These are phyloP conservation scores for Orbilia oligospora DNA, from an alignment of 2,329 filamentous ascomycete genomes.

Conservation along the genomic window DNA sequence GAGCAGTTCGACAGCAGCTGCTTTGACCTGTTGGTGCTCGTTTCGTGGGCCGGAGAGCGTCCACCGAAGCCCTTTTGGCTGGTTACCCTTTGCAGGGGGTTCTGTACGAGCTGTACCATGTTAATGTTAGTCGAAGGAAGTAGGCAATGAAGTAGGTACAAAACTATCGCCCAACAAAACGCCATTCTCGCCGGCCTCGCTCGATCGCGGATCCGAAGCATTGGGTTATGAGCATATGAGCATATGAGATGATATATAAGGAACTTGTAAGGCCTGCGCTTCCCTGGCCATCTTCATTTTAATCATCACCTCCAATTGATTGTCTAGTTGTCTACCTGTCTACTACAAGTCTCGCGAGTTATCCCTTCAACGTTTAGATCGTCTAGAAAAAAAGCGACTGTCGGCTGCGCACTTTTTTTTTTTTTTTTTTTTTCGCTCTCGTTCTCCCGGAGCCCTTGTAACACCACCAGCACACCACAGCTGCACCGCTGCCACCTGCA, in stretches of 20 bases:
- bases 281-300: background rate
- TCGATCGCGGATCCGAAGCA: conserved; percentile 50
- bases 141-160: no score
- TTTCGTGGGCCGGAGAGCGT: conserved; percentile 59
- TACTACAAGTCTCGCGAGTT: background rate
- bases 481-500: conserved; percentile 18
- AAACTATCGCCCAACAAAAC: conserved; percentile 50
- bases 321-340: no score
- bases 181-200: conserved; percentile 40
- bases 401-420: conserved; percentile 32
- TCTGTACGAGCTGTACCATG: background rate
- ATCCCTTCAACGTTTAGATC: background rate
- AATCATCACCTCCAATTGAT: conserved; percentile 2
- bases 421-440: conserved; percentile 11
- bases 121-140: no score
- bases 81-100: conserved; percentile 33
- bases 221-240: no score
- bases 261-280: background rate
- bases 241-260: conserved; percentile 38
- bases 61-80: conserved; percentile 42
- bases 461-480: conserved; percentile 60
- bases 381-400: conserved; percentile 4
- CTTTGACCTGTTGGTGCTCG: conserved; percentile 25
- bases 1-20: conserved; percentile 18
- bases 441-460: conserved; percentile 26